These are phyloP conservation scores for Pelargonium nanum DNA, from an alignment of 345 rosid species.

Conservation along the genomic window DNA sequence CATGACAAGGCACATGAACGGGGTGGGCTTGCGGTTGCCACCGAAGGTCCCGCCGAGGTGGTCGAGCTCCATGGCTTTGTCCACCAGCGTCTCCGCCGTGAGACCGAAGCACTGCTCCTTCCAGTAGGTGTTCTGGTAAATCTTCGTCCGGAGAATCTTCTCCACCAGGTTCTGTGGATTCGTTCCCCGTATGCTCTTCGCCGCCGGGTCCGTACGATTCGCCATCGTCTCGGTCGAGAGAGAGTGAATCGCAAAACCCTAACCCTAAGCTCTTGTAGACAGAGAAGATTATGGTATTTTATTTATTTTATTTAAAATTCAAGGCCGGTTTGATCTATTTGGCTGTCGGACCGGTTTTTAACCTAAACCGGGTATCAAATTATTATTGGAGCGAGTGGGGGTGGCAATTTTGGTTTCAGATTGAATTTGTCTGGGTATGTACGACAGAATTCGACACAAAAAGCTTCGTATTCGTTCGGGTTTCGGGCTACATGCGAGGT, in stretches of 20 bases:
- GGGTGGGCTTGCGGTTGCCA: slow-evolving; percentile 80
- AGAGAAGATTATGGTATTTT: too few relatives aligned
- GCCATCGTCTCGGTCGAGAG: slow-evolving; percentile 34
- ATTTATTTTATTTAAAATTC: too few relatives aligned
- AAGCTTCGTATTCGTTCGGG: too few relatives aligned
- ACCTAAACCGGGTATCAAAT: too few relatives aligned
- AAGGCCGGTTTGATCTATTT: too few relatives aligned
- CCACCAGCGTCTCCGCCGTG: slow-evolving; percentile 83
- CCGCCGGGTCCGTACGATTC: slow-evolving; percentile 81
- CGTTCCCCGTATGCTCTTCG: slow-evolving; percentile 77
- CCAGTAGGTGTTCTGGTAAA: slow-evolving; percentile 78
- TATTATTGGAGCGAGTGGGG: too few relatives aligned
- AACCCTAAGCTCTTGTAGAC: too few relatives aligned
- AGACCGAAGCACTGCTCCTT: slow-evolving; percentile 89
- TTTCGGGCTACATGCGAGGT: too few relatives aligned
- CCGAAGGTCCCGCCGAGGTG: slow-evolving; percentile 77
- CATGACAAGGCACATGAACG: slow-evolving; percentile 69
- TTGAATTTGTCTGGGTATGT: too few relatives aligned
- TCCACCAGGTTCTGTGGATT: slow-evolving; percentile 83
- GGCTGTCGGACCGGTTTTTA: too few relatives aligned
- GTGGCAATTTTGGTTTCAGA: too few relatives aligned
- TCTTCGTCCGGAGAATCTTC: slow-evolving; percentile 67
- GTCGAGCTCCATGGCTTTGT: slow-evolving; percentile 91
- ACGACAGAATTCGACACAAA: too few relatives aligned
- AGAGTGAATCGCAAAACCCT: neutral